Conservation (phyloP, 176 grass and related monocot species). For the Triticum aestivum region IWGSC_CS_RefSeq_v2.1 NC_057797.1:189880098-189880597, state of each 20-base stretch:
- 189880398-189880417: neutral
- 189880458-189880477: slow-evolving; percentile 7
- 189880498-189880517: neutral
- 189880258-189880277: neutral
- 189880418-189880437: neutral
- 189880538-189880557: neutral
- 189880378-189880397: neutral
- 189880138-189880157: neutral
- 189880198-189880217: neutral
- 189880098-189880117: neutral
- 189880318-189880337: neutral
- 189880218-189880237: neutral
- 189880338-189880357: neutral
- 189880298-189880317: neutral
- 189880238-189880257: neutral
- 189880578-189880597: neutral
- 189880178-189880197: neutral
- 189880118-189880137: neutral
- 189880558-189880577: neutral
- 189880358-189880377: neutral
- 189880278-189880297: neutral
- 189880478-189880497: neutral
- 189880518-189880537: slow-evolving; percentile 1
- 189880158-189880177: neutral
- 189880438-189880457: neutral